Base-by-base conservation (phyloP, 768 basidiomycete species). In the Boletales sp. region DNA sequence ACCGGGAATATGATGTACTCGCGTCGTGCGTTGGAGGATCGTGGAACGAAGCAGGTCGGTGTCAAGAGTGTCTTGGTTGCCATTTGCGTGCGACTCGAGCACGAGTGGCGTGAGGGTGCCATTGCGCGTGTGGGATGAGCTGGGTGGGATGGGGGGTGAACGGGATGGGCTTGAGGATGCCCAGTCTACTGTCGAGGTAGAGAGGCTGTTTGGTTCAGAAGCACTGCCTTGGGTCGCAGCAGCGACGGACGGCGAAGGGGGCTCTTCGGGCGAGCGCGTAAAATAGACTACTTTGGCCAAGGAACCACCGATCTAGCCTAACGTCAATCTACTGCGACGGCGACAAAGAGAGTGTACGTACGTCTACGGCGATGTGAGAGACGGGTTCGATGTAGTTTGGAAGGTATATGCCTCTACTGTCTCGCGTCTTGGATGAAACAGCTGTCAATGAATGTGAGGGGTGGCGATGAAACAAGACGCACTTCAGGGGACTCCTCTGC, bases 201-300 rank as follows among this genome's bases (percentile, higher is more conserved):
- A 77, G 39, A 79, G 61, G 49, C 69, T 70, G 62, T 74, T 77
- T 17, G 64, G 64, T n/a, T 69, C 69, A 49, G 75, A 74, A 49
- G 73, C 76, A 36, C 78, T 82, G 14, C 82, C 85, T 18, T 69
- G 70, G 12, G 84, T 84, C 1, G 86, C 83, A 50, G 66, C 73
- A 37, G n/a, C n/a, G n/a, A 84, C 63, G 12, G 86, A 84, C 8
- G 90, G 87, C 8, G 90, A 87, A 30, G 82, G 75, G n/a, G 87
- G 86, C 4, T 87, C 87, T 48, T 89, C 86, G 4, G 89, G 85
- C 8, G 94, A 93, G 43, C 96, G 87, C 40, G 95, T 97, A 70
- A 98, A 98, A 73, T 97, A 99, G 59, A 96, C 92, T 45, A 99
- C 90, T 70, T 99, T 99, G 53, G 94, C 95, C 13, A 99, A 74